Conservation (phyloP, 768 basidiomycete genomes). For the Leucosporidium yakuticum region DNA sequence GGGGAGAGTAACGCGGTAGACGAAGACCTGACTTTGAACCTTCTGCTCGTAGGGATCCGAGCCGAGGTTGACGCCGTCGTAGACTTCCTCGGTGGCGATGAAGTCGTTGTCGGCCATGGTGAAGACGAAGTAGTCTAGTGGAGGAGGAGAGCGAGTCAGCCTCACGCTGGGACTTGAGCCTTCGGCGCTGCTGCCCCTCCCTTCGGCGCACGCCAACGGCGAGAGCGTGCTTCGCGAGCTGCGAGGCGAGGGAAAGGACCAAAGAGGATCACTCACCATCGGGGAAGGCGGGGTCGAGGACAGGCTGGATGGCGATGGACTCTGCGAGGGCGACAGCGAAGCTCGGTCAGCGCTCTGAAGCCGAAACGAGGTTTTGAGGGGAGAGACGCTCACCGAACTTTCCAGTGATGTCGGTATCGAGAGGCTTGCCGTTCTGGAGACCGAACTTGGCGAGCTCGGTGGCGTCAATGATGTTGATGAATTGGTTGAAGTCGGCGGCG, state of each 20-base stretch:
- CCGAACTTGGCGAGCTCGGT: slow-evolving; percentile 58
- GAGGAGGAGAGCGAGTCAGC: not conserved
- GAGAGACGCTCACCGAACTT: slow-evolving; percentile 52
- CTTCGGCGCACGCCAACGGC: no score
- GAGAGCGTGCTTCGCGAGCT: no score
- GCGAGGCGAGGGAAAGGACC: no score
- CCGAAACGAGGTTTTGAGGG: not conserved
- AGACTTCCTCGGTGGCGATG: slow-evolving; percentile 44
- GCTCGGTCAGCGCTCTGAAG: not conserved
- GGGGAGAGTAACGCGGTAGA: slow-evolving; percentile 58
- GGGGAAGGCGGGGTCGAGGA: slow-evolving; percentile 51
- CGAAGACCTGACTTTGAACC: slow-evolving; percentile 60
- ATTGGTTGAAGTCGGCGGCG: slow-evolving; percentile 55
- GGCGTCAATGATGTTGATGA: slow-evolving; percentile 55
- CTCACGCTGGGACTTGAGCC: not conserved
- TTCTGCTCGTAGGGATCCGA: slow-evolving; percentile 51
- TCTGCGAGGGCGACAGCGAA: slow-evolving; percentile 35
- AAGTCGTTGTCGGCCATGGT: slow-evolving; percentile 64
- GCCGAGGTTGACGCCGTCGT: slow-evolving; percentile 49
- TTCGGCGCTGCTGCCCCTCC: not conserved
- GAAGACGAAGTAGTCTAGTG: slow-evolving; percentile 66
- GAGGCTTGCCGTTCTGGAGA: slow-evolving; percentile 47
- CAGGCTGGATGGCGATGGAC: slow-evolving; percentile 57
- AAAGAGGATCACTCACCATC: no score
- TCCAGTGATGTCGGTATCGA: slow-evolving; percentile 47